Conservation (phyloP, 306 rosid species). For the Sechiopsis laciniata region DNA sequence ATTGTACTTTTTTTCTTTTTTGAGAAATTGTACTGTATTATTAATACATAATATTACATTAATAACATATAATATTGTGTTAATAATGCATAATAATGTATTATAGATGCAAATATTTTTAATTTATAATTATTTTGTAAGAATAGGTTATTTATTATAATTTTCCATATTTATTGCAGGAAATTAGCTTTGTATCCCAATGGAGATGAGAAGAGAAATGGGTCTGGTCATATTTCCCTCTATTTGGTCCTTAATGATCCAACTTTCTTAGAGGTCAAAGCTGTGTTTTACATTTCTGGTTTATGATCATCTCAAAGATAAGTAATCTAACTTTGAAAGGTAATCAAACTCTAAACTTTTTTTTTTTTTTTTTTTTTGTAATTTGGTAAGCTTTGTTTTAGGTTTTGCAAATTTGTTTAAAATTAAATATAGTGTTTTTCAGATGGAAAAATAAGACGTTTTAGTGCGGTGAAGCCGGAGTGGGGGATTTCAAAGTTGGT, state of each 20-base stretch:
- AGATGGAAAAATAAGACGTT: neutral
- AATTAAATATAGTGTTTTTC: neutral
- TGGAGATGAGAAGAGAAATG: neutral
- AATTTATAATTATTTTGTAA: too few relatives aligned
- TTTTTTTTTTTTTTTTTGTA: neutral
- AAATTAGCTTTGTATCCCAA: neutral
- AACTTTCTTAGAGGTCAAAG: neutral
- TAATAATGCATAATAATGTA: too few relatives aligned
- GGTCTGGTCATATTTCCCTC: neutral
- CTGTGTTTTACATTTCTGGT: neutral
- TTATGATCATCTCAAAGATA: neutral
- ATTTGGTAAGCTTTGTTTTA: neutral
- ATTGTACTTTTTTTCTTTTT: too few relatives aligned
- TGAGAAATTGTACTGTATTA: too few relatives aligned
- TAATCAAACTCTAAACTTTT: neutral
- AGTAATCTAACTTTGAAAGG: slow-evolving; percentile 1
- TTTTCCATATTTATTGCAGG: neutral
- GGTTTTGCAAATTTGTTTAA: neutral
- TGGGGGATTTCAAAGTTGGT: neutral
- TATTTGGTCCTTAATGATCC: neutral
- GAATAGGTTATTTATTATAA: too few relatives aligned
- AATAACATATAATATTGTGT: too few relatives aligned
- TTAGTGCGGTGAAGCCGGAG: neutral
- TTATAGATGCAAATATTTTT: too few relatives aligned
- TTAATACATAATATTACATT: too few relatives aligned